Percentiles rank a stretch among this genome's conserved stretches.
Evolutionary conservation across 1,139 yeast species (phyloP).

Genomic region (Hemisphaericaspora subhashii): DNA sequence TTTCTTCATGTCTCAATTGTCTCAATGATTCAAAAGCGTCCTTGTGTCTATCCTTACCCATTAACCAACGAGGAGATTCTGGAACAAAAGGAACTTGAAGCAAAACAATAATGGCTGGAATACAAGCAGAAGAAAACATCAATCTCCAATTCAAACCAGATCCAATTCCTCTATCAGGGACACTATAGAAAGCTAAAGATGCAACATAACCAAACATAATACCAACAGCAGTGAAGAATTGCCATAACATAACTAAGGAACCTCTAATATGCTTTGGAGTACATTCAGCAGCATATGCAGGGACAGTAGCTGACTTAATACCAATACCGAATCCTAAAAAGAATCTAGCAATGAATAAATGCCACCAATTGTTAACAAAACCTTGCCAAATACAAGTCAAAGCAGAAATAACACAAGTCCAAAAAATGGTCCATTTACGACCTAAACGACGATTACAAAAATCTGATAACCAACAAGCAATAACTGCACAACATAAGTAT

Average conservation of each 20-base stretch:
- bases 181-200: slow-evolving; percentile 54
- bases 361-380: slow-evolving; percentile 71
- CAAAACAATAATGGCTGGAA: slow-evolving; percentile 71
- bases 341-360: slow-evolving; percentile 71
- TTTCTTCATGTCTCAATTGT: slow-evolving; percentile 48
- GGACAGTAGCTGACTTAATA: slow-evolving; percentile 78
- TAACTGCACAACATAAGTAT: slow-evolving; percentile 67
- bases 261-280: slow-evolving; percentile 78
- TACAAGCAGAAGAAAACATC: slow-evolving; percentile 75
- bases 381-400: slow-evolving; percentile 78
- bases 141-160: slow-evolving; percentile 70
- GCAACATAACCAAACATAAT: slow-evolving; percentile 79
- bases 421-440: slow-evolving; percentile 71
- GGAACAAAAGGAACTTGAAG: slow-evolving; percentile 70
- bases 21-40: slow-evolving; percentile 58
- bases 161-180: slow-evolving; percentile 38
- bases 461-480: slow-evolving; percentile 77
- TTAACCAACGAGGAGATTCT: slow-evolving; percentile 80
- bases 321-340: slow-evolving; percentile 79
- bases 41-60: slow-evolving; percentile 59
- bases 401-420: slow-evolving; percentile 65
- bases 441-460: slow-evolving; percentile 63
- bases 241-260: slow-evolving; percentile 85
- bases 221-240: slow-evolving; percentile 84
- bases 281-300: slow-evolving; percentile 80